Base-by-base conservation (phyloP, 257 asterid genomes). In the Petunia axillaris region DNA sequence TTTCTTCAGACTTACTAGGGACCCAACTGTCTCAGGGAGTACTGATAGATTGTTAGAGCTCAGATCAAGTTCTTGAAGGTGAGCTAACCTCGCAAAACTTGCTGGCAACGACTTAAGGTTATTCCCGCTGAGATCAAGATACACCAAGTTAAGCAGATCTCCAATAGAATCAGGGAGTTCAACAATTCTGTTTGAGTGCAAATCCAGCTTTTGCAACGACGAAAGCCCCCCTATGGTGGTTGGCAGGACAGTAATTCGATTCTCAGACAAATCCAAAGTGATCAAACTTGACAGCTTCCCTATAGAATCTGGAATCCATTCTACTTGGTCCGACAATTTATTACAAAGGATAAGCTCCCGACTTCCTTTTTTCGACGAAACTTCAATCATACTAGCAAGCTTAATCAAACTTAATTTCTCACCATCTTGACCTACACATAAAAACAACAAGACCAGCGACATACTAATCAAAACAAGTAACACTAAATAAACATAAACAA, bases 281-380 rank as follows among this genome's bases (percentile, higher is more conserved):
- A 85, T 84, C 90, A 93, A 86, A 81, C 88, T 84, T 7, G 95
- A 85, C 16, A 95, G 90, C 86, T 95, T 95, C 84, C 98, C 94
- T 59, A 95, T 83, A 5, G 98, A 93, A 91, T 95, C 98, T 14
- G 98, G 98, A 84, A 95, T 91, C 98, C 98, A 95, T 50, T 93
- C 97, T 9, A 93, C 82, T 68, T 93, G 98, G 36, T 95, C 98
- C 6, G 89, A 81, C 85, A 95, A 86, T 79, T 84, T 93, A 38
- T 86, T 91, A 65, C 75, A 85, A 43, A 95, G 94, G 58, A 60
- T 85, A 39, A 95, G 90, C 75, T 93, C 91, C 73, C 66, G 79
- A 53, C 87, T 91, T 80, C 92, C 96, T 83, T 90, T 95, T 91
- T 93, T 95, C 1, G 95, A 91, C 14, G 94, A 89, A 39, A 90